Base-by-base conservation (phyloP, 164 flowering plant genomes). In the Houttuynia cordata region DNA sequence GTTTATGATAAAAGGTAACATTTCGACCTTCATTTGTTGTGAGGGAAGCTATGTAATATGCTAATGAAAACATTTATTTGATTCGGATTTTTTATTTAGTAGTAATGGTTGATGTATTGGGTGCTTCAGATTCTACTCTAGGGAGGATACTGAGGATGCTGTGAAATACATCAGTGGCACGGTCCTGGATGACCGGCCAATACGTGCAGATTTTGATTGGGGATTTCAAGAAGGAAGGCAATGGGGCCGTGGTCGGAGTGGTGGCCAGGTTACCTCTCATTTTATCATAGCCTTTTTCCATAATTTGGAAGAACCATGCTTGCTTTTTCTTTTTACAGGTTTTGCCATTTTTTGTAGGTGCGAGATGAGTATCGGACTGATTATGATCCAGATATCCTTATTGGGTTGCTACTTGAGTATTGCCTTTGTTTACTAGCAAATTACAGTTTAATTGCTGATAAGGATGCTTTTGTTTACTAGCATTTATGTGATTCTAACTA, bases 161-260 rank as follows among this genome's bases (percentile, higher is more conserved):
- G 96, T 85, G 7, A 94, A 94, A 71, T 94, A 81, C 72, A 76
- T 94, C 50, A 94, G 99, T 77, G 99, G 97, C 68, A 94, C 99
- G 15, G 83, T 91, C 70, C 91, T 94, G 55, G 99, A 94, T 76
- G 99, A 91, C 70, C 91, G 97, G 47, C 95, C 91, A 22, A 88
- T 94, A 64, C 95, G 97, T 72, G 99, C 82, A 57, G 97, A 94
- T 80, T 94, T 94, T 76, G 99, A 94, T 73, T 88, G 97, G 99
- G 99, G 97, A 24, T 94, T 94, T 70, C 88, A 87, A 71, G 96
- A 94, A 71, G 97, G 97, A 55, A 82, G 96, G 69, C 99, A 94
- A 66, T 94, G 99, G 97, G 97, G 99, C 0, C 95, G 96, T 70
- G 97, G 99, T 66, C 83, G 91, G 69, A 88, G 99, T 80, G 99